Percentiles rank a stretch among this genome's conserved stretches.
phyloP scores from a whole-genome alignment of 305 asterid genomes.

The Ilex paraguariensis region DNA sequence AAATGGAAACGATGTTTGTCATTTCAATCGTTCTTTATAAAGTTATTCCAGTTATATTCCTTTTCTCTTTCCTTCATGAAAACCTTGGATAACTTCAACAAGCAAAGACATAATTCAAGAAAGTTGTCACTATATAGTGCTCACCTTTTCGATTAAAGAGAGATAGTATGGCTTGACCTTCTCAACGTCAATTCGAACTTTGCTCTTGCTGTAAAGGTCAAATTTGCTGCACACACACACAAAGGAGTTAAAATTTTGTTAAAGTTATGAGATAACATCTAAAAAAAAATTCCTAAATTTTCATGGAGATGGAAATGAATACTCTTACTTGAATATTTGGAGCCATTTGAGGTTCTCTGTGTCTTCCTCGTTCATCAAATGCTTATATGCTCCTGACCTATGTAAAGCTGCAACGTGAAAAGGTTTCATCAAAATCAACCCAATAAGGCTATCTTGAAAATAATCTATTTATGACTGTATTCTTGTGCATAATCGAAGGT shows the following conservation, averaged over 20 bases:
- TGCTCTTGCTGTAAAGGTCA: slow-evolving; percentile 78
- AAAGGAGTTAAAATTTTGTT: too few species aligned
- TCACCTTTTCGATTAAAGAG: slow-evolving; percentile 68
- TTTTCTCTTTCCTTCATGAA: too few species aligned
- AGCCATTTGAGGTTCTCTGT: slow-evolving; percentile 65
- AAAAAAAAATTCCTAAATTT: background rate
- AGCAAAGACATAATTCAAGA: too few species aligned
- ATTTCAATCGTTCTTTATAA: too few species aligned
- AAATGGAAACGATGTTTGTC: too few species aligned
- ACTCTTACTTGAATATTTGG: slow-evolving; percentile 49
- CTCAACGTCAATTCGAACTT: slow-evolving; percentile 61
- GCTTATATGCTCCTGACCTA: slow-evolving; percentile 53
- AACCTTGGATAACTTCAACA: background rate
- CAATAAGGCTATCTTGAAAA: too few species aligned
- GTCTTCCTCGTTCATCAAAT: slow-evolving; percentile 70
- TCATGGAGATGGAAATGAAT: background rate
- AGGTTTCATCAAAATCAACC: background rate
- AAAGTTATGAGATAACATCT: too few species aligned
- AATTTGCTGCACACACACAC: slow-evolving; percentile 47
- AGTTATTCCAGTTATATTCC: too few species aligned
- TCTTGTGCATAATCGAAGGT: background rate
- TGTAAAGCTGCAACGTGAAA: slow-evolving; percentile 51
- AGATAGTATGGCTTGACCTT: slow-evolving; percentile 73
- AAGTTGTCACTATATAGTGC: too few species aligned
- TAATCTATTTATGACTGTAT: too few species aligned